A percentile compares a stretch with the other conserved stretches of the same genome.
phyloP scores from a whole-genome alignment of 139 green algal genomes.

The Trebouxia sp. region DNA sequence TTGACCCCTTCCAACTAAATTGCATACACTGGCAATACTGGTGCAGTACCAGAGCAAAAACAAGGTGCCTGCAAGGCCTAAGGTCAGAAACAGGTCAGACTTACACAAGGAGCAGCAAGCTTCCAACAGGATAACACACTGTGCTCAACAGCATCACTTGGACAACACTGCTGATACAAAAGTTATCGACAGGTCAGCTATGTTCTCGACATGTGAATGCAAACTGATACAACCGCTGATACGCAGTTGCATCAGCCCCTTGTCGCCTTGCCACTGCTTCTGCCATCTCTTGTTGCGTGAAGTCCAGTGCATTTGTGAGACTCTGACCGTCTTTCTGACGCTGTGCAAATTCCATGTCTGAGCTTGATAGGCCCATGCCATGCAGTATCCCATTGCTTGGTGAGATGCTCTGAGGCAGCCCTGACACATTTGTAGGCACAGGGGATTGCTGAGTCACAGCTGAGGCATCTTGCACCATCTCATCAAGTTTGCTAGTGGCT shows the following conservation, averaged over 20 bases:
- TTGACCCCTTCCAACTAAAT: no score
- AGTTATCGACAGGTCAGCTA: no score
- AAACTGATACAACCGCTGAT: background rate
- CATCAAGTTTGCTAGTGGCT: constrained; percentile 18
- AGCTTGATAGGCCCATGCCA: background rate
- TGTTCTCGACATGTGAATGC: background rate
- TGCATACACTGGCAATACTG: no score
- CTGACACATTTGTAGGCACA: background rate
- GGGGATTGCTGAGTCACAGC: background rate
- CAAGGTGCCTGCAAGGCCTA: no score
- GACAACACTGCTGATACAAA: no score
- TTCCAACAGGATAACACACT: no score
- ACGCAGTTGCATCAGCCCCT: constrained; percentile 4
- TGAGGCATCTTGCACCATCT: constrained; percentile 9
- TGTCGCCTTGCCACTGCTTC: constrained; percentile 9
- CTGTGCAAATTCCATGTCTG: constrained; percentile 5
- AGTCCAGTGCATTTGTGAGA: background rate
- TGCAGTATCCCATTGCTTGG: background rate
- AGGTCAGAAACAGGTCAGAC: no score
- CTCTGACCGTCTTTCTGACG: background rate
- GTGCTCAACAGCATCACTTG: no score
- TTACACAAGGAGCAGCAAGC: no score
- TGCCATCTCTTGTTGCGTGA: constrained; percentile 10
- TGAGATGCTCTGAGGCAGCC: background rate
- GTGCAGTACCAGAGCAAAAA: no score